Evolutionary conservation across 73 alveolate species (phyloP), one percentile per base, ranked within the genome.

Genomic region (Paramecium octaurelia): DNA sequence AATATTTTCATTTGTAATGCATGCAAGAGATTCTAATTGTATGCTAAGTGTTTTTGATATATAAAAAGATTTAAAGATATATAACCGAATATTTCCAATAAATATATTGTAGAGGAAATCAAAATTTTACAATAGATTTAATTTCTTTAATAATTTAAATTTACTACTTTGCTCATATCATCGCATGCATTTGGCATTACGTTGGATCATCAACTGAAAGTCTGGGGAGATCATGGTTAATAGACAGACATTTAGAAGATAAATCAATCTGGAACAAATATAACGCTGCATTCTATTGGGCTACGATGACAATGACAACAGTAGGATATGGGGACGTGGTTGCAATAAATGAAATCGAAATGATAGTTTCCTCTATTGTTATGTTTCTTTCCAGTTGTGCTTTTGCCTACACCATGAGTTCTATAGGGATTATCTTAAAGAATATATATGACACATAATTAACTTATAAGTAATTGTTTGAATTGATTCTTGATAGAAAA

Each of bases 241-340:
- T 24, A 36, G 21, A 34, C 3, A 31, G 18, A 36, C 38, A 29
- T 36, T 40, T 75, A 75, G 88, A 75, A 36, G 48, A 75, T 36
- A 36, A 36, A 40, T 34, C 58, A 36, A 75, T 75, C 6, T 34
- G 42, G 58, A 36, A 29, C 38, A 34, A 75, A 75, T 75, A 75
- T 40, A 75, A 36, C n/a, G 42, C 42, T 75, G 42, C 88, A 4
- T 75, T 75, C 20, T 75, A 75, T 75, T 75, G 88, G 88, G 88
- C 88, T 6, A 75, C 88, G n/a, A 75, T 40, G 58, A 75, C 88
- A 5, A 75, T 75, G 88, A 44, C 48, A 10, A 75, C 88, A 2
- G 88, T 75, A 2, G 88, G 88, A 36, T 75, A 75, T 40, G 88
- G 88, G 5, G 88, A 75, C 18, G 2, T 75, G 4, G 20, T 44